phyloP scores from a whole-genome alignment of 2,329 filamentous ascomycete genomes.

The Penicillium sclerotiorum region DNA sequence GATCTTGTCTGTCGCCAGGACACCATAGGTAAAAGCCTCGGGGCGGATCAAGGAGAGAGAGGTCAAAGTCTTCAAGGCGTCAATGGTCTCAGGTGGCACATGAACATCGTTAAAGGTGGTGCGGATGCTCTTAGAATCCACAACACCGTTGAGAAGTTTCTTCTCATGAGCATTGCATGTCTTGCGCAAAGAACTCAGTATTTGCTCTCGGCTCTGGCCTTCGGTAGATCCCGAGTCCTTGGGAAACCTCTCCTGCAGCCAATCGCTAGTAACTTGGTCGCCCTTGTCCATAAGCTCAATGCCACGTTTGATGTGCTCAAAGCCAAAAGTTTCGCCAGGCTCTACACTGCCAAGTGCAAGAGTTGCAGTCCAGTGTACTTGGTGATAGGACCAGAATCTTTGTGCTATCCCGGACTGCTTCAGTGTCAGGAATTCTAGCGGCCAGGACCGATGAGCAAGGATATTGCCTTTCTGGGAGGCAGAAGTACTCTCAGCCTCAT shows the following conservation, averaged over 20 bases:
- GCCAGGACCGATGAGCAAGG: slow-evolving; percentile 34
- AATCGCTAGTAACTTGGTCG: slow-evolving; percentile 41
- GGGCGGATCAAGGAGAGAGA: slow-evolving; percentile 83
- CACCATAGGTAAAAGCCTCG: slow-evolving; percentile 94
- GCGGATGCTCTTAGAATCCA: slow-evolving; percentile 77
- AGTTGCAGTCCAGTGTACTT: slow-evolving; percentile 62
- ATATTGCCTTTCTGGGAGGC: slow-evolving; percentile 37
- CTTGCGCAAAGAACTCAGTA: slow-evolving; percentile 55
- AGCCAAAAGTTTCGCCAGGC: slow-evolving; percentile 43
- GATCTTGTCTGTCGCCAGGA: slow-evolving; percentile 87
- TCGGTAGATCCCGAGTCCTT: slow-evolving; percentile 34
- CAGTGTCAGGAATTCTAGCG: slow-evolving; percentile 29
- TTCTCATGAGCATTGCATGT: slow-evolving; percentile 78
- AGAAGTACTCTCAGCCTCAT: slow-evolving; percentile 33
- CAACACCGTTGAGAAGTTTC: slow-evolving; percentile 76
- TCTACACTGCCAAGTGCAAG: slow-evolving; percentile 55
- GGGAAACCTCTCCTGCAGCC: slow-evolving; percentile 38
- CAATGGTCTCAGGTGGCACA: slow-evolving; percentile 77
- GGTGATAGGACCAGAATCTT: slow-evolving; percentile 61
- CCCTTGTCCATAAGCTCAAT: slow-evolving; percentile 46
- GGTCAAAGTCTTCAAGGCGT: slow-evolving; percentile 85
- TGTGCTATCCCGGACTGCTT: slow-evolving; percentile 49
- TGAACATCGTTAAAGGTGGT: slow-evolving; percentile 89
- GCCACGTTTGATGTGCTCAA: slow-evolving; percentile 41
- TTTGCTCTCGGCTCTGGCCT: slow-evolving; percentile 40